A percentile compares a stretch with the other conserved stretches of the same genome.
Conservation (phyloP, 2,329 filamentous ascomycete genomes). For the Colletotrichum horii region DNA sequence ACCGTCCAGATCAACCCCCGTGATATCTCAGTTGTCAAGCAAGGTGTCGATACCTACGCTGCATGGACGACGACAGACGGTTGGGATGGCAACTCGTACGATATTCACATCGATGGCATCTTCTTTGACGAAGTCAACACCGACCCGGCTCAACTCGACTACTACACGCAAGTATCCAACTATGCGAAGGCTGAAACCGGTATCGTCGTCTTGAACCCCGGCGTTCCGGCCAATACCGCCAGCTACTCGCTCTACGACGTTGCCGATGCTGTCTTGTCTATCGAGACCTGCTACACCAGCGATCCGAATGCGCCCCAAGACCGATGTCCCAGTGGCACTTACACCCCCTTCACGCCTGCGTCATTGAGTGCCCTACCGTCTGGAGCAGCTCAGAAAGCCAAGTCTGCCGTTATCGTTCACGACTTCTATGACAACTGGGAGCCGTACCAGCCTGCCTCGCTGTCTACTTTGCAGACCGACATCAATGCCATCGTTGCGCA, state of each 20-base stretch:
- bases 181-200: neutral
- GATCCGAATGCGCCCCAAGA: neutral
- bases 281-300: neutral
- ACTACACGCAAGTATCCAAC: neutral
- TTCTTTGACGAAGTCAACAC: constrained; percentile 4
- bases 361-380: neutral
- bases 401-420: neutral
- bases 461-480: neutral
- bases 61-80: neutral
- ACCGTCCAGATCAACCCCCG: neutral
- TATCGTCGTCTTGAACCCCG: neutral
- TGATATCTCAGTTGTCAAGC: neutral
- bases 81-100: neutral
- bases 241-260: neutral
- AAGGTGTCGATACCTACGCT: neutral
- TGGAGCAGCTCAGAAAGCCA: neutral
- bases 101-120: neutral
- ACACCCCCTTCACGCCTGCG: neutral
- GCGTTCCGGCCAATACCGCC: neutral
- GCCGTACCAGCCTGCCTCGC: neutral
- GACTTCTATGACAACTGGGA: neutral
- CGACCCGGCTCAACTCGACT: neutral
- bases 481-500: neutral
- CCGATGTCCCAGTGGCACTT: neutral
- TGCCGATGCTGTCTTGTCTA: neutral